Percentiles rank a stretch among this genome's conserved stretches.
Evolutionary conservation across 148 eudicot species (phyloP).

Genomic region (Rhododendron ferrugineum): DNA sequence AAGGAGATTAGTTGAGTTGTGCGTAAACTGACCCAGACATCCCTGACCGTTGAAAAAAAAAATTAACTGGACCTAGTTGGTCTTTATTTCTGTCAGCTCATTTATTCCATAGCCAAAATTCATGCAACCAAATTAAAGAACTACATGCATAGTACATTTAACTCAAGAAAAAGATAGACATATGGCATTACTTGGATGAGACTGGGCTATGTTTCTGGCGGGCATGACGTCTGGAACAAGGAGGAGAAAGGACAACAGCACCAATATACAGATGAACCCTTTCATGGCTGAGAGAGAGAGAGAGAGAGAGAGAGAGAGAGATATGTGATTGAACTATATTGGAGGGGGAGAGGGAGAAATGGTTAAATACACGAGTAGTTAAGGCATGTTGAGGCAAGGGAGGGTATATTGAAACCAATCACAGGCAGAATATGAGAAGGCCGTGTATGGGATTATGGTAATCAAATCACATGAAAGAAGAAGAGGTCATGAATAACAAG

Average conservation of each 20-base stretch:
- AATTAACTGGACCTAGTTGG: neutral
- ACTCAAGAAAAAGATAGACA: neutral
- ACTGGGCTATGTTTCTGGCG: neutral
- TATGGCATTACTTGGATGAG: neutral
- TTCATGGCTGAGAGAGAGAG: constrained; percentile 16
- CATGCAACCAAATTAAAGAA: neutral
- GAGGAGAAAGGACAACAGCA: constrained; percentile 4
- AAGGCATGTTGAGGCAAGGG: neutral
- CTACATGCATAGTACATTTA: neutral
- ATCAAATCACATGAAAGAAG: constrained; percentile 30
- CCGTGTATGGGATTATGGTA: neutral
- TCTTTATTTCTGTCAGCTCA: neutral
- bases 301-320: neutral
- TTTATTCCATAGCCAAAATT: neutral
- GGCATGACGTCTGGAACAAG: constrained; percentile 14
- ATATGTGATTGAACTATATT: neutral
- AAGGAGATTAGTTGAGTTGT: no score
- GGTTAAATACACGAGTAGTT: neutral
- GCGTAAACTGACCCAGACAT: no score
- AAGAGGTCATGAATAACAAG: neutral
- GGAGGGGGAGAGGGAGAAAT: neutral
- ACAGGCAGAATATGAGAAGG: constrained; percentile 25
- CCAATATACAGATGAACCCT: constrained; percentile 5
- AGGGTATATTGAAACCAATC: constrained; percentile 38
- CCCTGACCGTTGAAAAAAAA: no score